Base-by-base conservation (phyloP, 2,329 filamentous ascomycete species). In the Monosporascus sp. region DNA sequence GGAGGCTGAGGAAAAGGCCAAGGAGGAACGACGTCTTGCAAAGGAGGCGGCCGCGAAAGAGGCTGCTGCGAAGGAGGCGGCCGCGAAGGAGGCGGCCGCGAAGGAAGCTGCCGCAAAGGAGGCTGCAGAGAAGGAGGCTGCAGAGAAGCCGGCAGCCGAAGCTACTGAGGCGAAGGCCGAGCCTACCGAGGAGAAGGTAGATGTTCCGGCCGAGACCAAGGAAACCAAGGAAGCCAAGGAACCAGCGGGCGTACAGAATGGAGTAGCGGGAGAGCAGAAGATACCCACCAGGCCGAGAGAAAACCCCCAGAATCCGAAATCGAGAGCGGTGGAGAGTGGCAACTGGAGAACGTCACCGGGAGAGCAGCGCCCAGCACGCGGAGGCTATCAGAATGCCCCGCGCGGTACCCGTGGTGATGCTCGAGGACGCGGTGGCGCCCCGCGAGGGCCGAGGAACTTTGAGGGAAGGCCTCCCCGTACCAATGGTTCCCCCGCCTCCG, bases 1-100 rank as follows among this genome's bases (percentile, higher is more conserved):
- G 67, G 91, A 96, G 63, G 84, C 87, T 1, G 90, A 94, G 1
- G 90, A 94, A 58, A 94, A 92, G 76, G 87, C 83, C 45, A 91
- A 90, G 71, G 90, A 89, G 63, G 88, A 90, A 59, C 78, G 77
- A 53, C 79, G 81, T 50, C 69, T 83, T 37, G 84, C 81, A n/a
- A 85, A 82, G 68, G 85, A 88, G 62, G 79, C 83, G 48, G 79
- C 78, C n/a, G 72, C 81, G 24, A 84, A 84, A 69, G 79, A 82
- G 55, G 79, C 77, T 38, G 76, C 73, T 22, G 67, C 73, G 50
- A 71, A 70, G 27, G 54, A 57, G 35, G 58, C 68, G 49, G 60
- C 59, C 18, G 61, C 45, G 27, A 55, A 55, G 37, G 55, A 46
- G 15, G 49, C 46, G 39, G 69, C 70, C 0, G 68, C 69, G 6